phyloP scores from a whole-genome alignment of 331 rosid genomes.

The Telfairia occidentalis region DNA sequence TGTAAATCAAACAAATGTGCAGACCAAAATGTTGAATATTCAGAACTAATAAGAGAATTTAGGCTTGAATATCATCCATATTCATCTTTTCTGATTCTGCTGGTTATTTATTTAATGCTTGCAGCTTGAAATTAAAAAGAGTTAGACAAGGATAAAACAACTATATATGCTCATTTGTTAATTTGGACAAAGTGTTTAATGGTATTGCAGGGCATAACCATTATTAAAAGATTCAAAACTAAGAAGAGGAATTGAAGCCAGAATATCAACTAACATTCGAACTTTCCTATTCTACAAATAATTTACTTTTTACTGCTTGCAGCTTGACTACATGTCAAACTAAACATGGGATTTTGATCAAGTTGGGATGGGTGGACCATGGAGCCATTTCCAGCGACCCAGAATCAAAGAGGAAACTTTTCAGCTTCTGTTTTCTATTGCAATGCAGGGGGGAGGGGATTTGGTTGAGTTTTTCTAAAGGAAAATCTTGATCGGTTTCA shows the following conservation, averaged over 20 bases:
- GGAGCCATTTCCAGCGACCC: too few relatives aligned
- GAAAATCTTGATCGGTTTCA: background rate
- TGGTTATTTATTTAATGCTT: background rate
- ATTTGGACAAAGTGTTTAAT: background rate
- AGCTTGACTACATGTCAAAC: conserved; percentile 1
- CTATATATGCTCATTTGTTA: background rate
- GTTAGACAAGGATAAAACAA: background rate
- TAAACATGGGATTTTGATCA: too few relatives aligned
- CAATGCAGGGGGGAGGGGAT: background rate
- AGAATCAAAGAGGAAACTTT: background rate
- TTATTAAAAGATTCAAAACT: background rate
- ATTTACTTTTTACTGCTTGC: background rate
- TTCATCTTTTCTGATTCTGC: background rate
- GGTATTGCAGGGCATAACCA: background rate
- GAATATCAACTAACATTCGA: background rate
- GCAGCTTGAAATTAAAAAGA: background rate
- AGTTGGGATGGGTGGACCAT: too few relatives aligned
- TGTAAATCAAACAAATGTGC: background rate
- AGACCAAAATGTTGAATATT: background rate
- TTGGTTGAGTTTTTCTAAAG: background rate
- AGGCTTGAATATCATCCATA: background rate
- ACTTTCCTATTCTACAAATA: background rate
- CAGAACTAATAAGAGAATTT: background rate
- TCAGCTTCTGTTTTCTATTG: background rate
- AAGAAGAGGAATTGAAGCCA: background rate